These are phyloP conservation scores for Paramecium pentaurelia DNA, from an alignment of 73 alveolate species.

Conservation along the genomic window DNA sequence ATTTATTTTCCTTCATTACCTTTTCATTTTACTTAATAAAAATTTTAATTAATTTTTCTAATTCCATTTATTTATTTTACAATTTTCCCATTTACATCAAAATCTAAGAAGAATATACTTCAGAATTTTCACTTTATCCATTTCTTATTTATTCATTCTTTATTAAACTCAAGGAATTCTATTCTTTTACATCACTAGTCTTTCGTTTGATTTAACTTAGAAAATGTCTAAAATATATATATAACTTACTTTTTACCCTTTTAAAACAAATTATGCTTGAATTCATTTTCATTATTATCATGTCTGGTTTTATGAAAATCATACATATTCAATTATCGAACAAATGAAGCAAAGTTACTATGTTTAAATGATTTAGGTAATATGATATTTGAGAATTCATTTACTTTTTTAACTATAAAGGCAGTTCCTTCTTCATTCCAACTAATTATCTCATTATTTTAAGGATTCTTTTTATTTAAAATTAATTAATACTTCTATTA, in stretches of 20 bases:
- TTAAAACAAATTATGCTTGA: constrained; percentile 55
- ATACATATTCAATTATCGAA: constrained; percentile 92
- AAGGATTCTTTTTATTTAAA: constrained; percentile 67
- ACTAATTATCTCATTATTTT: constrained; percentile 79
- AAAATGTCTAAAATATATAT: not conserved
- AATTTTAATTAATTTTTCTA: constrained; percentile 20
- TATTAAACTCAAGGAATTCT: not conserved
- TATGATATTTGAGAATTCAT: constrained; percentile 91
- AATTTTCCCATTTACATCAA: not conserved
- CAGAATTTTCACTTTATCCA: not conserved
- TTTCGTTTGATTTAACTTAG: not conserved
- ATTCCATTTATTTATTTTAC: not conserved
- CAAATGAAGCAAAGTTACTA: constrained; percentile 96
- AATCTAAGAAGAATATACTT: not conserved
- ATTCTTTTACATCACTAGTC: constrained; percentile 15
- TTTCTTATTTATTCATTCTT: not conserved
- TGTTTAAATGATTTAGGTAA: constrained; percentile 95
- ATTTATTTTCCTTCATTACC: constrained; percentile 5
- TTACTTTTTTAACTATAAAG: constrained; percentile 83
- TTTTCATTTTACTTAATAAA: constrained; percentile 31
- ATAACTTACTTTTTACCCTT: constrained; percentile 50
- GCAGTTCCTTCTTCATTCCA: constrained; percentile 95
- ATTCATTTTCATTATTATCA: constrained; percentile 62
- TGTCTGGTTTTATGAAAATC: constrained; percentile 81
- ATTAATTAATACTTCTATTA: not conserved